Conservation (phyloP, 345 rosid genomes). For the Boechera retrofracta region DNA sequence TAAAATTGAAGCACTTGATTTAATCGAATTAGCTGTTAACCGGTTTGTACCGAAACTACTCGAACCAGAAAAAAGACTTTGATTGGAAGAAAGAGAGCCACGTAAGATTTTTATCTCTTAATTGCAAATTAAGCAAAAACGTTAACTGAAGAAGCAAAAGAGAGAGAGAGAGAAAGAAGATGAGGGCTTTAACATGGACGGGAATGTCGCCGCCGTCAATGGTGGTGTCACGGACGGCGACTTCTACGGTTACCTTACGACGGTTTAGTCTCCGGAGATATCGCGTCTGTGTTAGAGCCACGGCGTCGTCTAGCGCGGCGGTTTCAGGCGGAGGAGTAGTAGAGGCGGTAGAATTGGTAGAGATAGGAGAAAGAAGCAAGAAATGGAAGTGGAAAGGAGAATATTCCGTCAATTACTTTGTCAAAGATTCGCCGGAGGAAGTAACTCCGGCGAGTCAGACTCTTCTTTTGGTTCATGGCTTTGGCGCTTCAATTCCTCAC, state of each 20-base stretch:
- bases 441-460: constrained; percentile 49
- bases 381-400: constrained; percentile 80
- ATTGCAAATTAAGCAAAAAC: constrained; percentile 4
- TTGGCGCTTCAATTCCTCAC: constrained; percentile 92
- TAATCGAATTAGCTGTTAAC: neutral
- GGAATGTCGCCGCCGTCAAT: constrained; percentile 28
- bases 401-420: constrained; percentile 76
- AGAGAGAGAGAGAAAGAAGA: constrained; percentile 8
- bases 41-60: constrained; percentile 32
- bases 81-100: constrained; percentile 22
- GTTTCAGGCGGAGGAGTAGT: constrained; percentile 42
- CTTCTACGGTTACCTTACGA: neutral
- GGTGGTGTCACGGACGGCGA: neutral
- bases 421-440: constrained; percentile 44
- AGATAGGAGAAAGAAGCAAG: constrained; percentile 56
- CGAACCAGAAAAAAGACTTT: constrained; percentile 9
- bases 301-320: constrained; percentile 11
- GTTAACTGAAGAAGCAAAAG: constrained; percentile 1
- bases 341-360: constrained; percentile 51
- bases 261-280: constrained; percentile 9
- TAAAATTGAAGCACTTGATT: neutral
- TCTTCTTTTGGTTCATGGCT: constrained; percentile 86
- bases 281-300: constrained; percentile 34
- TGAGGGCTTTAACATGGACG: constrained; percentile 49
- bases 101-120: constrained; percentile 18